Base-by-base conservation (phyloP, 768 basidiomycete species). In the Porpolomopsis calyptriformis region DNA sequence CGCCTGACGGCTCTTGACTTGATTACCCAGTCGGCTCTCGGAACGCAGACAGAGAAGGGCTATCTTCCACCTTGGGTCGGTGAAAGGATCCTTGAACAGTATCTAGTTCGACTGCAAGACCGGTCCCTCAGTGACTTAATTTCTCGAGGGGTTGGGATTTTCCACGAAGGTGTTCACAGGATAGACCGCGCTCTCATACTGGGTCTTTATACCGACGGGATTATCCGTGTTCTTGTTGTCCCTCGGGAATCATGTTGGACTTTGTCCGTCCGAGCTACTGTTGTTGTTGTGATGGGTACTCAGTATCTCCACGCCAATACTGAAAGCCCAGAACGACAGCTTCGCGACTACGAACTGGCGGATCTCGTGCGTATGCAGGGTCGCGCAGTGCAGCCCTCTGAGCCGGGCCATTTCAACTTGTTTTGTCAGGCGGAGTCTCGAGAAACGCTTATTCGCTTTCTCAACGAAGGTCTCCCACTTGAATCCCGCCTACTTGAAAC, bases 301-400 rank as follows among this genome's bases (percentile, higher is more conserved):
- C 96, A 99, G 60, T 94, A 88, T 60, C 60, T 81, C 20, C 68
- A 76, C 46, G 53, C 70, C 5, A 66, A 70, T 33, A 62, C 59
- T 29, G 69, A 66, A 45, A 70, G 65, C 11, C 57, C 67, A 7
- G 78, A 82, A 49, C 77, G 85, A 19, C 81, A 84, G 54, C 59
- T 94, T 41, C 72, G 73, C 36, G 90, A 92, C 58, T 98, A 98
- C 61, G 67, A 68, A 0, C 65, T 94, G 29, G 70, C 77, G 16
- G 92, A 98, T 54, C 64, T 99, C 27, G 79, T 86, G 42, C 80
- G 78, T 47, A 98, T 99, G 93, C 93, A 98, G 62, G 78, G 87
- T 45, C 76, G 79, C 25, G 92, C 92, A 3, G 74, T 90, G 10
- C 74, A 73, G 45, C 78, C 80, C 52, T 64, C 70, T 1, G 70